Conservation (phyloP, 257 asterid species). For the Avicennia marina region DNA sequence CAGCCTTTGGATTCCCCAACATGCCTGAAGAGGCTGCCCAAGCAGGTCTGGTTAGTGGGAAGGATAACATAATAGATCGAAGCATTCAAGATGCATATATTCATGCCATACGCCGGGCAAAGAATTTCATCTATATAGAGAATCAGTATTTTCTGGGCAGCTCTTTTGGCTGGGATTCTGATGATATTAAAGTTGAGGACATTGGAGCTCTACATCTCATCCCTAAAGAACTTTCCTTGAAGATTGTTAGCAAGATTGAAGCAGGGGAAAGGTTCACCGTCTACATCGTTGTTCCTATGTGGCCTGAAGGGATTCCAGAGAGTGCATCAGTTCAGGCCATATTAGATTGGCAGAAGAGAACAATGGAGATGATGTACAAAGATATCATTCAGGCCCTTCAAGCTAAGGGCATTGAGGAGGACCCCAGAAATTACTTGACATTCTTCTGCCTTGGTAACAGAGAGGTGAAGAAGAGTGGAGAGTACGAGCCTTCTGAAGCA, state of each 20-base stretch:
- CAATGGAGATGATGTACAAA: slow-evolving; percentile 94
- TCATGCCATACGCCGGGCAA: slow-evolving; percentile 88
- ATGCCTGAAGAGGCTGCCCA: slow-evolving; percentile 75
- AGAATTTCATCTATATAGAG: slow-evolving; percentile 77
- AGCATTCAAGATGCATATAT: slow-evolving; percentile 97
- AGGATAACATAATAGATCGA: slow-evolving; percentile 78
- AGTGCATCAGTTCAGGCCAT: slow-evolving; percentile 98
- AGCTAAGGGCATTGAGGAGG: slow-evolving; percentile 75
- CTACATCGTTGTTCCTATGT: slow-evolving; percentile 86
- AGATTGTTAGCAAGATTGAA: slow-evolving; percentile 82
- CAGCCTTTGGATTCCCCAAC: slow-evolving; percentile 90
- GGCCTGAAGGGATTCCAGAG: slow-evolving; percentile 96
- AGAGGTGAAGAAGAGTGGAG: slow-evolving; percentile 76
- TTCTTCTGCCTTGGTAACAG: slow-evolving; percentile 90
- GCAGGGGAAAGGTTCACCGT: slow-evolving; percentile 91
- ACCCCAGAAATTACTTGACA: slow-evolving; percentile 81
- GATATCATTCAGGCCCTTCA: slow-evolving; percentile 68
- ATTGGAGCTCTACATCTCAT: slow-evolving; percentile 80
- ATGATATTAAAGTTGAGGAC: slow-evolving; percentile 79
- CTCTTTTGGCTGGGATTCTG: slow-evolving; percentile 63
- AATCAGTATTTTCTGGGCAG: slow-evolving; percentile 88
- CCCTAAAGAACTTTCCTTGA: slow-evolving; percentile 84
- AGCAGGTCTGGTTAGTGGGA: slow-evolving; percentile 89
- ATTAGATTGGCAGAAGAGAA: slow-evolving; percentile 88
- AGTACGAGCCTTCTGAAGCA: slow-evolving; percentile 77